Percentiles rank a stretch among this genome's conserved stretches.
phyloP scores from a whole-genome alignment of 345 rosid species.

The Pistacia atlantica region DNA sequence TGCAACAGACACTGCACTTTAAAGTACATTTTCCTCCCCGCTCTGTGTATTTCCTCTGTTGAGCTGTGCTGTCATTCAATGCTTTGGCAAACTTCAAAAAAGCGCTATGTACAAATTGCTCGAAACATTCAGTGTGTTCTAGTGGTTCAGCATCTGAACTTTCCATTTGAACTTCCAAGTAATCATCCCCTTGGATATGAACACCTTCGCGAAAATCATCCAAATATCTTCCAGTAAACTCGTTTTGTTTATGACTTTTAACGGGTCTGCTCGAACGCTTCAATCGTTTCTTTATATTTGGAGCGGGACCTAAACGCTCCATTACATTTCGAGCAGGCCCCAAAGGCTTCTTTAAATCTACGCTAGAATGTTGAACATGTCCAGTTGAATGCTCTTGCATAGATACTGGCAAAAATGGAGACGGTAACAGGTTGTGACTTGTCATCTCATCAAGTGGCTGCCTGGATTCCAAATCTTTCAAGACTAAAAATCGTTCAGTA shows the following conservation, averaged over 20 bases:
- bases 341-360: conserved; percentile 25
- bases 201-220: background rate
- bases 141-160: conserved; percentile 22
- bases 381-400: conserved; percentile 18
- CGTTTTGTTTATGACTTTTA: background rate
- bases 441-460: background rate
- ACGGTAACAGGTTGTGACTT: background rate
- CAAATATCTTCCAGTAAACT: background rate
- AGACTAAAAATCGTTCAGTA: background rate
- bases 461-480: background rate
- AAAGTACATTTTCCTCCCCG: conserved; percentile 29
- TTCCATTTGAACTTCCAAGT: conserved; percentile 9
- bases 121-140: conserved; percentile 43
- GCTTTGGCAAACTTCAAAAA: conserved; percentile 48
- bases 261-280: conserved; percentile 2
- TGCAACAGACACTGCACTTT: conserved; percentile 54
- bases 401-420: background rate
- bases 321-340: conserved; percentile 14
- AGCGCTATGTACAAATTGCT: conserved; percentile 35
- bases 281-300: conserved; percentile 29
- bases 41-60: conserved; percentile 38
- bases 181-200: background rate
- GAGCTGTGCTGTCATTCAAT: conserved; percentile 47
- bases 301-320: conserved; percentile 21
- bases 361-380: conserved; percentile 11